Evolutionary conservation across 176 grass and related monocot genomes (phyloP), one percentile per base, ranked within the genome.

Genomic region (Avena eriantha): DNA sequence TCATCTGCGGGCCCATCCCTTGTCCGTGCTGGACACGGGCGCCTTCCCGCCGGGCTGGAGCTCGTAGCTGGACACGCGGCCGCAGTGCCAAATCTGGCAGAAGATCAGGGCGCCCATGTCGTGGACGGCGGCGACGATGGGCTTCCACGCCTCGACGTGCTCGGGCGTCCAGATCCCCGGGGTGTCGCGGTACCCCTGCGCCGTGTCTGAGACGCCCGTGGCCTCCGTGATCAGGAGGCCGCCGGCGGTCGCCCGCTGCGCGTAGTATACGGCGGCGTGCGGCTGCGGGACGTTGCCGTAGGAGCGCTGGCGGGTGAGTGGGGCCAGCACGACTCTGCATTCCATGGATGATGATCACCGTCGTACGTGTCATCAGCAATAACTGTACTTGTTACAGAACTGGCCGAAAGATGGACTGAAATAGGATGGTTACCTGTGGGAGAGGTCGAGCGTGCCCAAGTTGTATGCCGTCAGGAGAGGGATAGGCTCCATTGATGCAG

Each of bases 391-490:
- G 0, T 5, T 39, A 3, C 21, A 22, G 19, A 0, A 59, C 7
- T 22, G 56, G 1, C 56, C 10, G 56, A 59, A 22, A 58, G 19
- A n/a, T 54, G 17, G 1, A 57, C 55, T 57, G 55, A 57, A 57
- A 21, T 8, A 8, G 54, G 54, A 19, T 19, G 18, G 55, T 57
- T 58, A 58, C 56, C 56, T 58, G 80, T 91, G 92, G 1, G 75
- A 39, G 43, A 91, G 89, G 47, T 91, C 41, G 12, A 94, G 80
- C 21, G 77, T 58, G 36, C 89, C 89, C 92, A 94, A 78, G 80
- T 94, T 84, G 80, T 94, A 84, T 6, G 86, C 80, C 5, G 59
- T 89, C 39, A 94, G 80, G 4, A 94, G 74, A 78, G 92, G 83
- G 65, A 84, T 53, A 3, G 78, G 60, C 19, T 61, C 84, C 91